Percentiles rank a stretch among this genome's conserved stretches.
Evolutionary conservation across 176 grass and related monocot genomes (phyloP).

Genomic region (Alopecurus myosuroides): DNA sequence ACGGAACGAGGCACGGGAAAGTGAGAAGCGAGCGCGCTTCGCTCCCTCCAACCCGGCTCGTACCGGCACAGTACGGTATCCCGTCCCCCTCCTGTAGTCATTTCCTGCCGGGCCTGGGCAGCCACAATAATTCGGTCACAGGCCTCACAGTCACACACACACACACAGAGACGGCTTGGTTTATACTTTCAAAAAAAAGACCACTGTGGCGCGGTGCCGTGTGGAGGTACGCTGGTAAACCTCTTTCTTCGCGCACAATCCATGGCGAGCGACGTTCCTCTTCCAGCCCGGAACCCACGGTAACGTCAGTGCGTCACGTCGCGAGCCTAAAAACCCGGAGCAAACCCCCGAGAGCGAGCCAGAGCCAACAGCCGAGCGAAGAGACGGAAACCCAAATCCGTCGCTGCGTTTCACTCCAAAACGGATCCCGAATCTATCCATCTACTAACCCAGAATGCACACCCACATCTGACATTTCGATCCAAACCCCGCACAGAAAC

Average conservation of each 20-base stretch:
- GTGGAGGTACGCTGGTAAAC: neutral
- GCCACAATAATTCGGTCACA: constrained; percentile 13
- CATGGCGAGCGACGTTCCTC: neutral
- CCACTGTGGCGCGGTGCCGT: neutral
- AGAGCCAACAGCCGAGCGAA: neutral
- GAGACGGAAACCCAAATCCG: neutral
- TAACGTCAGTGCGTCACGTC: neutral
- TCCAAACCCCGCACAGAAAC: neutral
- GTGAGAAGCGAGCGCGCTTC: neutral
- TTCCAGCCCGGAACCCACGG: neutral
- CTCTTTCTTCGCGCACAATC: constrained; percentile 41
- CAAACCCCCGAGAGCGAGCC: neutral
- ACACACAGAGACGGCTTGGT: neutral
- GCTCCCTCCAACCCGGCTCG: neutral
- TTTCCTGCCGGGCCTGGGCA: neutral
- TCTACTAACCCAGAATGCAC: neutral
- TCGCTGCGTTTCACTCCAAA: neutral
- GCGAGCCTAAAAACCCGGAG: neutral
- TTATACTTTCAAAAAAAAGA: neutral
- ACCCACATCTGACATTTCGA: neutral
- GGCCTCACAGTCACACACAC: neutral
- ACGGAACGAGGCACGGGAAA: constrained; percentile 22
- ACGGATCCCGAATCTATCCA: neutral
- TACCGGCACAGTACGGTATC: neutral
- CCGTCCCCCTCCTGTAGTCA: neutral